phyloP scores from a whole-genome alignment of 805 yeast genomes.

The Saccharomycopsis oosterbeekiorum region DNA sequence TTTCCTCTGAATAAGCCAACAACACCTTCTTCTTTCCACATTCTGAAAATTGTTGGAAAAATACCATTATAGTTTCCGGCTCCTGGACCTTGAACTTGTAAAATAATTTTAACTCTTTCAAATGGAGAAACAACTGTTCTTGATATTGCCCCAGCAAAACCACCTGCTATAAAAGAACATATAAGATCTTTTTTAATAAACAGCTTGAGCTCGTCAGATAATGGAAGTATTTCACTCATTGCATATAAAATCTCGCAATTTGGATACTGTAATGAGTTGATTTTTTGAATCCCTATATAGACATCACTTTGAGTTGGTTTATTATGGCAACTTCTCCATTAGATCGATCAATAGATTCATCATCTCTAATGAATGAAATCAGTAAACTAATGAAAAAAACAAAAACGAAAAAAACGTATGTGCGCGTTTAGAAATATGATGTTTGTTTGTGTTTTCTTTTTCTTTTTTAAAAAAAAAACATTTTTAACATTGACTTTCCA shows the following conservation, averaged over 20 bases:
- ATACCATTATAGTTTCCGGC: slow-evolving; percentile 53
- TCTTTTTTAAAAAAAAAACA: no score
- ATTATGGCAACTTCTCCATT: no score
- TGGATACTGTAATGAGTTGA: neutral
- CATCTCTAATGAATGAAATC: neutral
- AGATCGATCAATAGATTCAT: no score
- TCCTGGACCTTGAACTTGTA: slow-evolving; percentile 72
- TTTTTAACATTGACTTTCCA: neutral
- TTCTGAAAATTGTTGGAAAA: slow-evolving; percentile 59
- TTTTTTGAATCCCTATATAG: neutral
- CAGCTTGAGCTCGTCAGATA: neutral
- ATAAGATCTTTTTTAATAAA: slow-evolving; percentile 34
- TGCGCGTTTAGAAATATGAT: neutral
- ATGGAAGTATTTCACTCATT: slow-evolving; percentile 4
- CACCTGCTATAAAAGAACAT: slow-evolving; percentile 63
- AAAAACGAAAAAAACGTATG: neutral
- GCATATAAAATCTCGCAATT: neutral
- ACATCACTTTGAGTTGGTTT: neutral
- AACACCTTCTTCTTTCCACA: slow-evolving; percentile 89
- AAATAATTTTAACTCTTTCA: slow-evolving; percentile 84
- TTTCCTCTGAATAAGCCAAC: slow-evolving; percentile 86
- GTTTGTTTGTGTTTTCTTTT: no score
- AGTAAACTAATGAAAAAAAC: no score
- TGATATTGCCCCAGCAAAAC: slow-evolving; percentile 70
- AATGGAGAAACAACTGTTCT: slow-evolving; percentile 88